Conservation (phyloP, 192 early-diverging fungal species). For the Dissophora ornata region DNA sequence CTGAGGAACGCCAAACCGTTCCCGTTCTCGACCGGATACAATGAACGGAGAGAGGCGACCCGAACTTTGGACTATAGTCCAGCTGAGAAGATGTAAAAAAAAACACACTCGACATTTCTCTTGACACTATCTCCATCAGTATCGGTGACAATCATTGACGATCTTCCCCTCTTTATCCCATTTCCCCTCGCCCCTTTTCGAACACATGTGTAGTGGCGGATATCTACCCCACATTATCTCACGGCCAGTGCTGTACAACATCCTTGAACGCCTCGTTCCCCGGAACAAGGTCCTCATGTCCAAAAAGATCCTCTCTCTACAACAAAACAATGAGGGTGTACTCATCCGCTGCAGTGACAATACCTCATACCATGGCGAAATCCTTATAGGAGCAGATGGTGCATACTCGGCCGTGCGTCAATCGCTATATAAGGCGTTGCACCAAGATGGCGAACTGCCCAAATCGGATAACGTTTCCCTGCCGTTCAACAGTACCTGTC, state of each 20-base stretch:
- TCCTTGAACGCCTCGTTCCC: slow-evolving; percentile 14
- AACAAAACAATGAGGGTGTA: slow-evolving; percentile 18
- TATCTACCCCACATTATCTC: slow-evolving; percentile 27
- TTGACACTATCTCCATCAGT: background rate
- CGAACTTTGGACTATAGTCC: slow-evolving; percentile 37
- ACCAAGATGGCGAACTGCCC: slow-evolving; percentile 13
- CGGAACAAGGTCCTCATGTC: slow-evolving; percentile 12
- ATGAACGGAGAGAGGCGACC: slow-evolving; percentile 27
- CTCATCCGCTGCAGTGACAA: slow-evolving; percentile 21
- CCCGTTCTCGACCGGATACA: slow-evolving; percentile 31
- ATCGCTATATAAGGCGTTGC: slow-evolving; percentile 21
- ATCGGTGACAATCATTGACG: no score
- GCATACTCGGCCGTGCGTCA: slow-evolving; percentile 41
- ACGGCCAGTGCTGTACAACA: slow-evolving; percentile 20
- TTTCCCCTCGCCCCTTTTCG: background rate
- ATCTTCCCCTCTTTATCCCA: no score
- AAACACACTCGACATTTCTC: background rate
- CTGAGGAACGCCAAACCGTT: slow-evolving; percentile 30
- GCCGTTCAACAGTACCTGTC: slow-evolving; percentile 28
- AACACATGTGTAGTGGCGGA: slow-evolving; percentile 14
- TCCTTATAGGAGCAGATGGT: slow-evolving; percentile 37
- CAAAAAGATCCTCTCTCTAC: slow-evolving; percentile 16
- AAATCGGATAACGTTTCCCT: slow-evolving; percentile 6
- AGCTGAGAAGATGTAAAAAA: slow-evolving; percentile 27
- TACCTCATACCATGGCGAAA: slow-evolving; percentile 14